A percentile compares a stretch with the other conserved stretches of the same genome.
phyloP scores from a whole-genome alignment of 768 basidiomycete genomes.

The Tylopilus intermedius region DNA sequence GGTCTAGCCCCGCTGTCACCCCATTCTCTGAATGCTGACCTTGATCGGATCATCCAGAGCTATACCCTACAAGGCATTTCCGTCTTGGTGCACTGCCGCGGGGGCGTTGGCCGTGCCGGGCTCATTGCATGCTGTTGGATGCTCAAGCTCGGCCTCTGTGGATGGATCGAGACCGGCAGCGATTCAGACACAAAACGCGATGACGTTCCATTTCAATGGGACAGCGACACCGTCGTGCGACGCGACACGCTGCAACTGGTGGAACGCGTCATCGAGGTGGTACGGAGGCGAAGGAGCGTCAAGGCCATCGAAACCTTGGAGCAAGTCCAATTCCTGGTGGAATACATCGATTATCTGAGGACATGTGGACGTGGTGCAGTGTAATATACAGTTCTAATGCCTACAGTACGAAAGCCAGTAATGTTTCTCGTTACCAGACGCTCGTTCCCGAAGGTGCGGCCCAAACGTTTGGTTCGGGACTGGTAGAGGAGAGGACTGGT shows the following conservation, averaged over 20 bases:
- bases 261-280: conserved; percentile 65
- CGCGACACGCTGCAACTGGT: conserved; percentile 60
- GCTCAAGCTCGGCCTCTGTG: conserved; percentile 86
- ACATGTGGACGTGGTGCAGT: conserved; percentile 3
- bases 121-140: conserved; percentile 91
- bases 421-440: too few species aligned
- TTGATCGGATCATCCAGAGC: conserved; percentile 57
- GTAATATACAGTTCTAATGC: conserved; percentile 7
- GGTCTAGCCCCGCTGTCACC: conserved; percentile 71
- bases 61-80: conserved; percentile 72
- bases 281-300: conserved; percentile 69
- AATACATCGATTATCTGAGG: conserved; percentile 64
- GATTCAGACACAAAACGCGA: conserved; percentile 4
- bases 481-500: conserved; percentile 7
- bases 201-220: conserved; percentile 10
- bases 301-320: conserved; percentile 95
- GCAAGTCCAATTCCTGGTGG: conserved; percentile 80
- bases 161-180: conserved; percentile 45
- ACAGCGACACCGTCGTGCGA: conserved; percentile 26
- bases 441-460: too few species aligned
- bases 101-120: conserved; percentile 91
- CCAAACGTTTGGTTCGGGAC: too few species aligned
- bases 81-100: conserved; percentile 86
- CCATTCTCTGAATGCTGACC: conserved; percentile 56
- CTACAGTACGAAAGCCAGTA: background rate